Conservation (phyloP, 352 stramenopile species). For the Globisporangium perplexum region DNA sequence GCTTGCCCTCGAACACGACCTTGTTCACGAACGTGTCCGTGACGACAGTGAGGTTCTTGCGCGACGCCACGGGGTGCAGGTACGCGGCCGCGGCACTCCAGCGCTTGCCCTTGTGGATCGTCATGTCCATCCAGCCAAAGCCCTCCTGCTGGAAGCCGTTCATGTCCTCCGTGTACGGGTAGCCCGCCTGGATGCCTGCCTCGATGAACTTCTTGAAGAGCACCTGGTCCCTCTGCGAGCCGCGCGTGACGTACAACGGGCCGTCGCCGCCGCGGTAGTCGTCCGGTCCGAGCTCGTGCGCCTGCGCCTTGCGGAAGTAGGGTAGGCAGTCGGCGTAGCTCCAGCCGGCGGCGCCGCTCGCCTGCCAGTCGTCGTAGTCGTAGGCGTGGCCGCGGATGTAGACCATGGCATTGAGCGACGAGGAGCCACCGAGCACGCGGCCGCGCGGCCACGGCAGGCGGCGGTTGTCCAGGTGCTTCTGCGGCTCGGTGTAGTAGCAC, state of each 20-base stretch:
- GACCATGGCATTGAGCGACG: slow-evolving; percentile 89
- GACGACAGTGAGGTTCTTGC: slow-evolving; percentile 66
- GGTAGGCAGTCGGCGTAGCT: slow-evolving; percentile 85
- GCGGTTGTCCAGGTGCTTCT: slow-evolving; percentile 78
- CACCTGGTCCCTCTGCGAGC: slow-evolving; percentile 74
- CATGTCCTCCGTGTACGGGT: slow-evolving; percentile 87
- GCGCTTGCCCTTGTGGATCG: slow-evolving; percentile 69
- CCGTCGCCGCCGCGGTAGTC: slow-evolving; percentile 82
- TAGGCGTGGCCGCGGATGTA: slow-evolving; percentile 86
- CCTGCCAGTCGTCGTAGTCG: slow-evolving; percentile 86
- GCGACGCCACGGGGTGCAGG: slow-evolving; percentile 56
- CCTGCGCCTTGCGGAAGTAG: slow-evolving; percentile 87
- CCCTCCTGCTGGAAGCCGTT: slow-evolving; percentile 88
- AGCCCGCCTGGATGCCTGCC: slow-evolving; percentile 77
- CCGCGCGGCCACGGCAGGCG: slow-evolving; percentile 80
- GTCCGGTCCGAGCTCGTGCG: slow-evolving; percentile 65
- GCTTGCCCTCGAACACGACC: slow-evolving; percentile 78
- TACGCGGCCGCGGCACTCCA: slow-evolving; percentile 81
- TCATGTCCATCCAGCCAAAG: slow-evolving; percentile 91
- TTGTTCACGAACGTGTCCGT: slow-evolving; percentile 84
- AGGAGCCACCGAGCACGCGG: slow-evolving; percentile 85
- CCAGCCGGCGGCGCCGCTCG: slow-evolving; percentile 67
- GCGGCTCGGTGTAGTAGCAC: slow-evolving; percentile 80
- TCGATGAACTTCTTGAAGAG: slow-evolving; percentile 90
- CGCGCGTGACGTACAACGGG: slow-evolving; percentile 70